Percentiles rank a stretch among this genome's conserved stretches.
These are phyloP conservation scores for Schizosaccharomyces cryophilus DNA, from an alignment of 805 yeast species.

Conservation along the genomic window DNA sequence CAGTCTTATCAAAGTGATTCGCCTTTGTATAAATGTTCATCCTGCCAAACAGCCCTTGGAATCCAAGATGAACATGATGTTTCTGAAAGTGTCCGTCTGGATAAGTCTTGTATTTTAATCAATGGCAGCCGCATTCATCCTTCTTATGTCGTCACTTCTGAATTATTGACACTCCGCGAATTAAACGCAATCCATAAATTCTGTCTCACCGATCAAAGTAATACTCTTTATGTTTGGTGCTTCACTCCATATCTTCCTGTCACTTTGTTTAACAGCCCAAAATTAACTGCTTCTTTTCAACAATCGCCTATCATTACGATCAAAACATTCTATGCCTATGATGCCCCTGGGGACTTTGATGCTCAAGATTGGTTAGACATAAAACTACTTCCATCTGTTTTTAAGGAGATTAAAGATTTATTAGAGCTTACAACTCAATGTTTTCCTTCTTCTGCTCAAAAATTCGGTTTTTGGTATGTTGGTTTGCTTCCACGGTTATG, in stretches of 20 bases:
- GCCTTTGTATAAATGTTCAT: background rate
- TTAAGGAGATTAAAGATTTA: background rate
- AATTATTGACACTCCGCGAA: background rate
- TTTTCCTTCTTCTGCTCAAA: background rate
- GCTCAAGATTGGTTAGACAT: background rate
- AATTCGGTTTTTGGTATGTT: background rate
- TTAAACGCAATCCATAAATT: background rate
- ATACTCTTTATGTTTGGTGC: background rate
- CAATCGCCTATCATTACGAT: background rate
- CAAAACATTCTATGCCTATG: background rate
- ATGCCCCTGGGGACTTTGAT: background rate
- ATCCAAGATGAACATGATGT: background rate
- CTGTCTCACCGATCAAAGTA: background rate
- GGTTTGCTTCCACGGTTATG: background rate
- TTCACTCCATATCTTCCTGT: background rate
- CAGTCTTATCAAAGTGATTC: background rate
- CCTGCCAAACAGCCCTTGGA: background rate
- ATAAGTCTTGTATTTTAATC: background rate
- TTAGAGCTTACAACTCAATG: background rate
- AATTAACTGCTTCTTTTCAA: background rate
- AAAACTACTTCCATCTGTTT: background rate
- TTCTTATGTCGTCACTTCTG: background rate
- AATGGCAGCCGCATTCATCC: background rate
- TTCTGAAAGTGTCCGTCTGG: background rate
- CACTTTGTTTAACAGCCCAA: background rate